Conservation (phyloP, 768 basidiomycete species). For the Favolaschia claudopus region DNA sequence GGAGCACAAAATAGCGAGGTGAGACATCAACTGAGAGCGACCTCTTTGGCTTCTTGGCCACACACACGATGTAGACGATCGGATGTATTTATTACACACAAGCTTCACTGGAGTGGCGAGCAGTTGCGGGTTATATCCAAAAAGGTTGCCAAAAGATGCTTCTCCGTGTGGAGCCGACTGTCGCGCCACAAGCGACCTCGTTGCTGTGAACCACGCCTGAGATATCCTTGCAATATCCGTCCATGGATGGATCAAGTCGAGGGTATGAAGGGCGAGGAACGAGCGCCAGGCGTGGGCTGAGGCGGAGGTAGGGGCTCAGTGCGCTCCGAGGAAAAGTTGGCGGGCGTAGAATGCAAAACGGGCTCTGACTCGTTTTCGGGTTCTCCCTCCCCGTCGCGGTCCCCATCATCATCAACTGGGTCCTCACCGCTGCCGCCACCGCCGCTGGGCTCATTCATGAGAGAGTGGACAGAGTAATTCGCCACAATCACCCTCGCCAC, state of each 20-base stretch:
- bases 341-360: background rate
- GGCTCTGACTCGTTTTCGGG: conserved; percentile 17
- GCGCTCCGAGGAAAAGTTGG: conserved; percentile 11
- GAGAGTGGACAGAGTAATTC: too few relatives aligned
- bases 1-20: background rate
- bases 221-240: conserved; percentile 15
- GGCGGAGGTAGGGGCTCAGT: background rate
- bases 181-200: conserved; percentile 3
- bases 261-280: background rate
- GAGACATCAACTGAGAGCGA: background rate
- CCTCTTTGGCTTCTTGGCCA: background rate
- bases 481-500: background rate
- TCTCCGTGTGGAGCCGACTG: background rate
- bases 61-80: too few relatives aligned
- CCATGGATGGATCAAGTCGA: background rate
- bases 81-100: too few relatives aligned
- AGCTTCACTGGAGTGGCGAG: too few relatives aligned
- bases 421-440: background rate
- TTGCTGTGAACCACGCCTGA: conserved; percentile 15
- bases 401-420: background rate
- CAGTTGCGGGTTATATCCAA: too few relatives aligned
- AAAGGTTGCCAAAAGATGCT: too few relatives aligned
- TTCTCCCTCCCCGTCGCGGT: conserved; percentile 6
- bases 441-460: background rate
- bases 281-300: background rate